A percentile compares a stretch with the other conserved stretches of the same genome.
These are phyloP conservation scores for Apiotrichum porosum DNA, from an alignment of 1,284 basidiomycete genomes.

Conservation along the genomic window DNA sequence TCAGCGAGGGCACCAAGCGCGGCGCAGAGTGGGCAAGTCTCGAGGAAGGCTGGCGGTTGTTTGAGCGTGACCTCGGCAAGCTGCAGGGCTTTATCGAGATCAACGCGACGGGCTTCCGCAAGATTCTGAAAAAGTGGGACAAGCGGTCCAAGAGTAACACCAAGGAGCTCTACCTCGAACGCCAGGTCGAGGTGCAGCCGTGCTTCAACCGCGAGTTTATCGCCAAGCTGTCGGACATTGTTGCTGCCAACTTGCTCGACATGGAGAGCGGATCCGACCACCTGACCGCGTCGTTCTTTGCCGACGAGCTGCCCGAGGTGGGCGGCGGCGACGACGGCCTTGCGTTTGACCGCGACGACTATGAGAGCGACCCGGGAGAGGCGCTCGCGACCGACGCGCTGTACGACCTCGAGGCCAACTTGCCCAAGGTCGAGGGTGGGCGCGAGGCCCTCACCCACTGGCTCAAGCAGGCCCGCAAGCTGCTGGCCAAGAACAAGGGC, in stretches of 20 bases:
- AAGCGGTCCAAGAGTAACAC: constrained; percentile 91
- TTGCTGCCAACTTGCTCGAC: constrained; percentile 87
- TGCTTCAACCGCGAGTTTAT: constrained; percentile 98
- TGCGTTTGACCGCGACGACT: constrained; percentile 65
- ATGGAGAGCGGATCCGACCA: constrained; percentile 73
- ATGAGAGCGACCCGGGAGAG: constrained; percentile 46
- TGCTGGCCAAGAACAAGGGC: constrained; percentile 41
- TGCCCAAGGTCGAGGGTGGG: constrained; percentile 64
- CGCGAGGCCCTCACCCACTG: constrained; percentile 62
- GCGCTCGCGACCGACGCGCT: constrained; percentile 60
- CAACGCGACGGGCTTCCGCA: constrained; percentile 94
- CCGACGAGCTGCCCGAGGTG: constrained; percentile 42
- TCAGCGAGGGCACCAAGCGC: constrained; percentile 49
- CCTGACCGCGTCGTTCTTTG: constrained; percentile 57
- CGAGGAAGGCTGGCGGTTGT: constrained; percentile 89
- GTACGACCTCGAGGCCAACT: constrained; percentile 78
- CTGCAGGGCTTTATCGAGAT: constrained; percentile 97
- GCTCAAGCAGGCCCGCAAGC: constrained; percentile 56
- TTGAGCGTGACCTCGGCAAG: constrained; percentile 95
- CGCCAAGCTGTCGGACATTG: constrained; percentile 89
- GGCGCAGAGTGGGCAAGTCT: constrained; percentile 86
- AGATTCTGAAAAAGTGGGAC: constrained; percentile 99
- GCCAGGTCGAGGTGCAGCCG: constrained; percentile 97
- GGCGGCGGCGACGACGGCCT: constrained; percentile 46
- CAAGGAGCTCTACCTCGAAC: constrained; percentile 91